Evolutionary conservation across 169 alveolate genomes (phyloP), one percentile per base, ranked within the genome.

Genomic region (Plasmodium gallinaceum): DNA sequence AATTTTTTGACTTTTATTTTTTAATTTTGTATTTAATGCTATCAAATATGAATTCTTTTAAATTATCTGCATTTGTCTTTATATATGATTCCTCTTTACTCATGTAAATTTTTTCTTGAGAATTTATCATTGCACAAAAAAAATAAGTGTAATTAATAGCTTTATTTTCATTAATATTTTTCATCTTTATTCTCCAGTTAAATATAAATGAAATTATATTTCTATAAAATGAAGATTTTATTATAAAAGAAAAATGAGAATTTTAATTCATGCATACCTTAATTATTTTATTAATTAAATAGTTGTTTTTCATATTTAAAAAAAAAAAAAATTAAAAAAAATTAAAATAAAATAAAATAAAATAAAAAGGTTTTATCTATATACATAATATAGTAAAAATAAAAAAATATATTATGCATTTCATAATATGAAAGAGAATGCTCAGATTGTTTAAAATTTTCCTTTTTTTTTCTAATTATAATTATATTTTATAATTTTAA

Each of bases 21-120:
- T 32, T 32, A 2, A 2, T 32, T 32, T 32, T 4, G 4, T 6
- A 5, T 48, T 48, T 48, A 48, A 57, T 57, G 66, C 32, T 5
- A 57, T 57, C 20, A 9, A 42, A 51, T 0, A 57, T 71, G 24
- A 71, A 64, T 52, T 71, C 68, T 43, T 71, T 71, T n/a, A 71
- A 22, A 48, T 71, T 48, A 52, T 57, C 45, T 42, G 83, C 52
- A 32, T 71, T 51, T 58, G 61, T 66, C 83, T 71, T 71, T 39
- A 71, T 51, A 18, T 48, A 32, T 16, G 83, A 48, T 24, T 71
- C 83, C 45, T 26, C 83, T 42, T 60, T 37, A 42, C 24, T 71
- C 37, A 51, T 60, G 14, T 24, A 52, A 52, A 71, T 66, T 42
- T 71, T 71, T 52, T 71, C 83, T 43, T 71, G 51, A 71, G 39